Evolutionary conservation across 2,329 filamentous ascomycete species (phyloP), one percentile per base, ranked within the genome.

Genomic region (Aureobasidium sp.): DNA sequence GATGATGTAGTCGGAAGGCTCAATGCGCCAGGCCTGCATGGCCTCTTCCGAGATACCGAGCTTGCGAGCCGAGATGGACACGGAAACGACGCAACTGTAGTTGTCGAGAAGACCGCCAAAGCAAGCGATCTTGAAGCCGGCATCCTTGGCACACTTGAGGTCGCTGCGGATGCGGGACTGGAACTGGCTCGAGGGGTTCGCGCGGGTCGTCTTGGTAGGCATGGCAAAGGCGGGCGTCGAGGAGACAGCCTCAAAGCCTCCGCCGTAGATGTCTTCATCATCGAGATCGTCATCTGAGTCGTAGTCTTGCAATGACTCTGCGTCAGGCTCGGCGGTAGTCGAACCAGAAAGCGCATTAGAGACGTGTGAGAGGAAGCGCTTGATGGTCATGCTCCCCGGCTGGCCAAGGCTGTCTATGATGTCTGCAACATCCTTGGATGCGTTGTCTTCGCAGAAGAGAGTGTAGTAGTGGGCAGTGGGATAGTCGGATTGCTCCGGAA

Each of bases 1-100:
- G 4, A 93, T 81, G 40, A 95, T 71, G 67, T 93, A 92, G 35
- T 91, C 86, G 0, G 78, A 73, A 0, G 78, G 73, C 15, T 81
- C 73, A 11, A 96, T 71, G 62, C 86, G 81, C 91, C 91, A 96
- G 1, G 90, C 88, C 67, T 87, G 80, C 72, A 90, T 81, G 0
- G 84, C 85, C 67, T 92, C 88, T 38, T 86, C 80, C 0, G 89
- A 87, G 13, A 96, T 82, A 0, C 82, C 84, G 1, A 96, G 80
- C 66, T 87, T 88, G 4, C 80, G 76, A 31, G 89, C 81, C 4
- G 84, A 84, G 31, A 88, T 81, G 0, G 90, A 90, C 1, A 94
- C 72, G 4, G 84, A 84, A 19, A 94, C 71, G 62, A 81, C 81
- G 57, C 78, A 75, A 27, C 71, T 76, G 61, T 75, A 79, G 11